Evolutionary conservation across 2,329 filamentous ascomycete genomes (phyloP), one percentile per base, ranked within the genome.

Genomic region (Trichophyton mentagrophytes): DNA sequence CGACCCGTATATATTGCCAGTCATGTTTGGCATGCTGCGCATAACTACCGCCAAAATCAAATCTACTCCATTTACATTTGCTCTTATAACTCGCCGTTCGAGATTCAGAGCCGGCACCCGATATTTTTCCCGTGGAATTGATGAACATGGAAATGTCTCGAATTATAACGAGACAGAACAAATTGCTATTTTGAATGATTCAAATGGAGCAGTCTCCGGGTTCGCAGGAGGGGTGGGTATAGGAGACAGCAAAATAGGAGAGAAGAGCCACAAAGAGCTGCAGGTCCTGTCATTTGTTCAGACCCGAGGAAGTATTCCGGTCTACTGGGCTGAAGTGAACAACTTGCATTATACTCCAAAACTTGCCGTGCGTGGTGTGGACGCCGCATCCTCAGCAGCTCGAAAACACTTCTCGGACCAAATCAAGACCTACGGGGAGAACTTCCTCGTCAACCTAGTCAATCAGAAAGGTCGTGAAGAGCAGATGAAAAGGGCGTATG

Each of bases 111-210:
- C 86, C 40, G 93, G 93, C 51, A 97, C 93, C 15, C 82, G 95
- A 70, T 97, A 96, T 76, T 93, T 99, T 72, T 95, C 93, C 1
- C 85, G 93, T 65, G 93, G 93, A 58, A 84, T 97, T 55, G 92
- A 99, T 70, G 91, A 96, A 65, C 81, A 93, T 64, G 93, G 93
- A 25, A 85, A 97, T 72, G 93, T 93, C n/a, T 90, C 93, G 66
- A 99, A 99, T 73, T 99, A 92, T 80, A 99, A 99, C 71, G 93
- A 99, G 79, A 97, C 93, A 0, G 93, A 99, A 72, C 93, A 99
- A 72, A 80, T 93, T 38, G 81, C 96, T 63, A 84, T 99, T 42
- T 75, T 97, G 66, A 97, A 97, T 68, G 93, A 97, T 73, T 80
- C 82, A 56, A 80, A 81, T 2, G 84, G 84, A 61, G 87, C 87